These are phyloP conservation scores for Entamoeba invadens DNA, from an alignment of 208 protist species.

Conservation along the genomic window DNA sequence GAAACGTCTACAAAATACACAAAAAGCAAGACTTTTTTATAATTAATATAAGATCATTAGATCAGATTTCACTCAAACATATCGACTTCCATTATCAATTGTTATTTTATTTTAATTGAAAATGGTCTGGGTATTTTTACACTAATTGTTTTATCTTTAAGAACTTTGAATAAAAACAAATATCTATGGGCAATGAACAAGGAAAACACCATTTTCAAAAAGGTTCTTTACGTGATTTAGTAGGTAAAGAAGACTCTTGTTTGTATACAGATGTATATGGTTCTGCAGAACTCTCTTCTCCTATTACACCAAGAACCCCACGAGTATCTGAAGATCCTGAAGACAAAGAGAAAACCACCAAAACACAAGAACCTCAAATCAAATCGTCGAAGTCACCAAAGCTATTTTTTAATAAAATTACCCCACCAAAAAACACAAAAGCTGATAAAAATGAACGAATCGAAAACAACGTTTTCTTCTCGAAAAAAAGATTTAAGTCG, in stretches of 20 bases:
- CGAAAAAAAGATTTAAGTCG: background rate
- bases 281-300: background rate
- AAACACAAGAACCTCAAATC: background rate
- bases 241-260: background rate
- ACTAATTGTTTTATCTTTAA: too few relatives aligned
- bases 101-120: too few relatives aligned
- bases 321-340: background rate
- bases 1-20: too few relatives aligned
- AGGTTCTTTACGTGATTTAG: background rate
- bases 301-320: background rate
- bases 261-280: background rate
- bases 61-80: too few relatives aligned
- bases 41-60: too few relatives aligned
- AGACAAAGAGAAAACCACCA: background rate
- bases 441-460: rapidly evolving
- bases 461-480: background rate
- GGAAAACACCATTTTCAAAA: background rate
- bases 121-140: too few relatives aligned
- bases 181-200: background rate
- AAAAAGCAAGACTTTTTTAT: too few relatives aligned
- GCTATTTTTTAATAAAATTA: background rate
- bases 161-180: too few relatives aligned
- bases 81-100: too few relatives aligned
- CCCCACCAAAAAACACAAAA: background rate
- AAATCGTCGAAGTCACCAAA: background rate